These are phyloP conservation scores for Coemansia sp. DNA, from an alignment of 192 early-diverging fungal genomes.

Conservation along the genomic window DNA sequence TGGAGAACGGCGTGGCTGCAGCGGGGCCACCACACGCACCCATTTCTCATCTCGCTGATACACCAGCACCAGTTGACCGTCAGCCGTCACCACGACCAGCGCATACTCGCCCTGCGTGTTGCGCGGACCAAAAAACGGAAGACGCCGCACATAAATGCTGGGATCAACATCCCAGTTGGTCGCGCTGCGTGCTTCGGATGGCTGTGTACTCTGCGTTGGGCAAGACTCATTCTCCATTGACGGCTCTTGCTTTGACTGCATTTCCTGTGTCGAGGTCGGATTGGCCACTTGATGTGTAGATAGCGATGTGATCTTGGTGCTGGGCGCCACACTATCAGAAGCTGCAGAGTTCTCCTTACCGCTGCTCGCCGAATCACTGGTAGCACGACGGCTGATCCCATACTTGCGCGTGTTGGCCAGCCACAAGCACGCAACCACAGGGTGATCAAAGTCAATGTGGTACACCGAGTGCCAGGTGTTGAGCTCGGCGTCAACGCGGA, in stretches of 20 bases:
- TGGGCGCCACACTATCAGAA: background rate
- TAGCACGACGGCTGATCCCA: slow-evolving; percentile 37
- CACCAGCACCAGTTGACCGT: slow-evolving; percentile 46
- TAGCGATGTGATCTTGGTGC: slow-evolving; percentile 4
- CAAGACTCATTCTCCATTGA: too few relatives aligned
- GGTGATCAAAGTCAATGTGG: slow-evolving; percentile 46
- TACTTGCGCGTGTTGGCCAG: slow-evolving; percentile 49
- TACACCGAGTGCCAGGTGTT: slow-evolving; percentile 47
- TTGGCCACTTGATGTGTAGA: slow-evolving; percentile 18
- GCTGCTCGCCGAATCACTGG: background rate
- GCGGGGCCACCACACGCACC: slow-evolving; percentile 39
- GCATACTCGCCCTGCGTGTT: slow-evolving; percentile 54
- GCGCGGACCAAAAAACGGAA: slow-evolving; percentile 54
- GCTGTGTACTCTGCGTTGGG: background rate
- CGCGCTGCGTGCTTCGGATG: background rate
- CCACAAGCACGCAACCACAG: slow-evolving; percentile 49
- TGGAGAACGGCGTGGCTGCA: slow-evolving; percentile 23
- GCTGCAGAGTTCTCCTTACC: background rate
- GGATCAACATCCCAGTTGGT: slow-evolving; percentile 39
- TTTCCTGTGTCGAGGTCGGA: background rate
- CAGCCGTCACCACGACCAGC: slow-evolving; percentile 46
- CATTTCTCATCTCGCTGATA: slow-evolving; percentile 53
- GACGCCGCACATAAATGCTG: slow-evolving; percentile 30
- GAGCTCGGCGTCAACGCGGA: slow-evolving; percentile 37
- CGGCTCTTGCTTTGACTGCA: background rate